Base-by-base conservation (phyloP, 139 green algal genomes). In the Chlamydomonas eustigma region DNA sequence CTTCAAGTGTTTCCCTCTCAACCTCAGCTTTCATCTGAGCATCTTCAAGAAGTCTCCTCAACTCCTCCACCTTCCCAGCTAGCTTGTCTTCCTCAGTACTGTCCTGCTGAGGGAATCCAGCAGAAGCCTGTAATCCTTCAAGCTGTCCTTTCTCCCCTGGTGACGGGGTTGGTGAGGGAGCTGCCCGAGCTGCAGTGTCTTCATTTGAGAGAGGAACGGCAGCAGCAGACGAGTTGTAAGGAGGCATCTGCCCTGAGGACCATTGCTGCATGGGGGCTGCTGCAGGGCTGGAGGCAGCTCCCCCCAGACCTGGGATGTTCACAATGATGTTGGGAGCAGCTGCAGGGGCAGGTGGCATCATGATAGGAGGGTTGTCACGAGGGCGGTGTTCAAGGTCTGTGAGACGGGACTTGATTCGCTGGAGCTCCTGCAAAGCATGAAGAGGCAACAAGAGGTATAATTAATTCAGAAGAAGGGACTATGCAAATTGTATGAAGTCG, bases 241-340 rank as follows among this genome's bases (percentile, higher is more conserved):
- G n/a, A n/a, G n/a, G n/a, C n/a, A n/a, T n/a, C n/a, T n/a, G n/a
- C n/a, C n/a, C n/a, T n/a, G n/a, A n/a, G n/a, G n/a, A n/a, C 44
- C 44, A 58, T 58, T 58, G 44, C 18, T 58, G 44, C 18, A 58
- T 12, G 12, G 12, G 12, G 44, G 12, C 44, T 58, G 44, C 44
- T 18, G 35, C 70, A 58, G 31, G 38, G 71, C 39, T 70, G 77
- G 70, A 28, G 64, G n/a, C 18, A 3, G 32, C 64, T 18, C 64
- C 64, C 3, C 64, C 64, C 64, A 71, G 37, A 1, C 69, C 69
- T 3, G 69, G 69, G 18, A 75, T 50, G 64, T 82, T 73, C 32
- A 82, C 76, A 51, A 82, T 72, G 71, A 82, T 82, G 71, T 66
- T 82, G 34, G 77, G 77, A 31, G 39, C 70, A 0, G 64, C 64